Percentiles rank a stretch among this genome's conserved stretches.
phyloP scores from a whole-genome alignment of 352 stramenopile genomes.

The Blastocystis hominis region DNA sequence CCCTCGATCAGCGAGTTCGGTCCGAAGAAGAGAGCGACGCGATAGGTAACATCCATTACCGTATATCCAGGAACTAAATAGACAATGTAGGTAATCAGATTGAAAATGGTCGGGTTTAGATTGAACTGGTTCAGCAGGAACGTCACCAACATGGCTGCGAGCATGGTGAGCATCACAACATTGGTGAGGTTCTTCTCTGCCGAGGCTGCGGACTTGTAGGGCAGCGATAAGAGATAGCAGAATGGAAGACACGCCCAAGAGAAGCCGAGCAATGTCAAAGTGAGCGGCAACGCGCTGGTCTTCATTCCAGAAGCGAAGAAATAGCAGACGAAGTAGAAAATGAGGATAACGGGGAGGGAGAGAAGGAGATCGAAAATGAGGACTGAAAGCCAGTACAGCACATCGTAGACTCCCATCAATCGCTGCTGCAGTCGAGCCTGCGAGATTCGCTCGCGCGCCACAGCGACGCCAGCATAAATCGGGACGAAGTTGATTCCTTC shows the following conservation, averaged over 20 bases:
- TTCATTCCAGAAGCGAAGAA: background rate
- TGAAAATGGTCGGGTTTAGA: background rate
- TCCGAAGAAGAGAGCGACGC: background rate
- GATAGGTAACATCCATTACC: background rate
- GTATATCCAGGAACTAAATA: slow-evolving; percentile 34
- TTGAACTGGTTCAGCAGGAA: background rate
- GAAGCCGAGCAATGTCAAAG: slow-evolving; percentile 61
- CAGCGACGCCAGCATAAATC: slow-evolving; percentile 60
- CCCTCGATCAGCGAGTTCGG: background rate
- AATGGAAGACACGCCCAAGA: slow-evolving; percentile 62
- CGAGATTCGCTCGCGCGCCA: slow-evolving; percentile 31
- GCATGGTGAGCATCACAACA: slow-evolving; percentile 64
- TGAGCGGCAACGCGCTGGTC: background rate
- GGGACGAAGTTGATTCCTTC: slow-evolving; percentile 64
- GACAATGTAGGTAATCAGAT: slow-evolving; percentile 15
- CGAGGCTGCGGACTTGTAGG: slow-evolving; percentile 60
- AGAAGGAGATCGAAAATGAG: slow-evolving; percentile 6
- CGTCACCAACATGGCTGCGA: slow-evolving; percentile 61
- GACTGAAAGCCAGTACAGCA: slow-evolving; percentile 37
- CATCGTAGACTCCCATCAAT: slow-evolving; percentile 47
- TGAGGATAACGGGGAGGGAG: background rate
- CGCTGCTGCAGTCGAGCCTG: slow-evolving; percentile 50
- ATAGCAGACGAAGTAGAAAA: background rate
- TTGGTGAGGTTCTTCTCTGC: slow-evolving; percentile 62
- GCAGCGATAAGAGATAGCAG: slow-evolving; percentile 63